A percentile compares a stretch with the other conserved stretches of the same genome.
Evolutionary conservation across 345 rosid species (phyloP).

Genomic region (Capsella bursapastoris): DNA sequence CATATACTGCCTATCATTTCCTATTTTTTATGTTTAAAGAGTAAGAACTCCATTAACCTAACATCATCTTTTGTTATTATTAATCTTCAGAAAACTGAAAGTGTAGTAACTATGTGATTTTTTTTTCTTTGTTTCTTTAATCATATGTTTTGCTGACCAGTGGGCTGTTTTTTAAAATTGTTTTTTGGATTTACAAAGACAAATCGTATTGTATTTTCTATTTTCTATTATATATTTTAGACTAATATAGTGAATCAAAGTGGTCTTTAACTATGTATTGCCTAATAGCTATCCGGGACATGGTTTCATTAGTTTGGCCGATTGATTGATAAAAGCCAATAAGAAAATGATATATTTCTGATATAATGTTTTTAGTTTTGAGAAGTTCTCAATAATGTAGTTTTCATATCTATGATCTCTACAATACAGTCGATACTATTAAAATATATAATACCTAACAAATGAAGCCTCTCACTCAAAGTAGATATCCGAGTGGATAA

Average conservation of each 20-base stretch:
- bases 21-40: background rate
- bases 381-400: background rate
- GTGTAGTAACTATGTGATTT: too few relatives aligned
- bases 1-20: background rate
- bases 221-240: background rate
- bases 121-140: too few relatives aligned
- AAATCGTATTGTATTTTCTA: background rate
- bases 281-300: background rate
- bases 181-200: too few relatives aligned
- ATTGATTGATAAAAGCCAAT: background rate
- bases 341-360: background rate
- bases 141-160: too few relatives aligned
- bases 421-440: background rate
- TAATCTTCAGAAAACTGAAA: too few relatives aligned
- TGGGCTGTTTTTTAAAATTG: too few relatives aligned
- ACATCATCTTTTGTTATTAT: too few relatives aligned
- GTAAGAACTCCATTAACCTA: too few relatives aligned
- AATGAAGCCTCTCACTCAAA: background rate
- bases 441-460: background rate
- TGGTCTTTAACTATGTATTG: background rate
- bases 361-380: background rate
- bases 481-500: background rate
- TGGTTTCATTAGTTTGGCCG: background rate
- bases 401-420: slow-evolving; percentile 1
- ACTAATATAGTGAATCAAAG: background rate